Evolutionary conservation across 352 stramenopile genomes (phyloP).

Genomic region (Globisporangium orthogonon): DNA sequence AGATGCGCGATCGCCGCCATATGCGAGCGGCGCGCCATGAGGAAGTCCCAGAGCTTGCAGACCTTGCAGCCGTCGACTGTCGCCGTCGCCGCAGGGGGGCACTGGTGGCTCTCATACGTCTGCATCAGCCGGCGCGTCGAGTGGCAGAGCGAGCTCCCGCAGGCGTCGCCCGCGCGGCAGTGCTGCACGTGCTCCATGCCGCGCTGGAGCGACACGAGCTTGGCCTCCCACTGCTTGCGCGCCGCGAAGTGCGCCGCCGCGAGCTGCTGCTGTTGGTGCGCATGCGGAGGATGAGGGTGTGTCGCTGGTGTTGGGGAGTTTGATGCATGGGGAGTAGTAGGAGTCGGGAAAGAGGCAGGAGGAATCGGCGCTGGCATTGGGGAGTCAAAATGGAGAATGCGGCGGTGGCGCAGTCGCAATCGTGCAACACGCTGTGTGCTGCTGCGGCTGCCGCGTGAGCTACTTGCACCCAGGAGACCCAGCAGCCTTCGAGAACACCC

Average conservation of each 20-base stretch:
- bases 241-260: conserved; percentile 15
- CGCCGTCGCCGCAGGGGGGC: conserved; percentile 8
- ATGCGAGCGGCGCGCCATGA: conserved; percentile 25
- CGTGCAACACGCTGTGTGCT: not conserved
- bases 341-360: not conserved
- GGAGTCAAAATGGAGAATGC: conserved; percentile 3
- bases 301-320: not conserved
- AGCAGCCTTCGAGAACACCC: not conserved
- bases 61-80: conserved; percentile 42
- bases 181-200: conserved; percentile 58
- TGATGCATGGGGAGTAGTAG: not conserved
- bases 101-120: conserved; percentile 60
- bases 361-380: conserved; percentile 1
- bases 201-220: conserved; percentile 55
- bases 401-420: not conserved
- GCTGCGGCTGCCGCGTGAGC: too few relatives aligned
- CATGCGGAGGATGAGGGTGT: not conserved
- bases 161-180: conserved; percentile 44
- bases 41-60: conserved; percentile 71
- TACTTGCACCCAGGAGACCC: not conserved
- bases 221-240: conserved; percentile 57
- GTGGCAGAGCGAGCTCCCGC: conserved; percentile 65
- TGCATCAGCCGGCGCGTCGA: conserved; percentile 59
- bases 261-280: not conserved
- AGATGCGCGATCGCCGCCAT: conserved; percentile 16